Evolutionary conservation across 805 yeast species (phyloP).

Genomic region (Lachancea nothofagi): DNA sequence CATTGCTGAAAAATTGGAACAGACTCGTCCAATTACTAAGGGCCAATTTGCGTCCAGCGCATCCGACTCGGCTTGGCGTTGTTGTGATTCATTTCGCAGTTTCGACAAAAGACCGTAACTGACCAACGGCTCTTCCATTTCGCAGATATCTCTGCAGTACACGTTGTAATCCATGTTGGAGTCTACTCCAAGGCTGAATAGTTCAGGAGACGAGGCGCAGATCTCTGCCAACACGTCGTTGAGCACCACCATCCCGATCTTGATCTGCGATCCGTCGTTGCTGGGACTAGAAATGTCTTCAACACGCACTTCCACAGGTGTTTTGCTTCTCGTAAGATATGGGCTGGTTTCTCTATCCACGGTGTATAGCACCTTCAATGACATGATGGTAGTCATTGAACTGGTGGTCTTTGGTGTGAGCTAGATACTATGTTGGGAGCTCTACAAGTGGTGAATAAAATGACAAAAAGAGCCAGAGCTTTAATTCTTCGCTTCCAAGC

Average conservation of each 20-base stretch:
- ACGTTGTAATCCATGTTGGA: constrained; percentile 30
- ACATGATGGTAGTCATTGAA: constrained; percentile 20
- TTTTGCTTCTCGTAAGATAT: constrained; percentile 30
- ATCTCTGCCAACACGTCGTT: constrained; percentile 27
- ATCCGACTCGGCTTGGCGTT: not conserved
- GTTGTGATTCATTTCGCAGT: constrained; percentile 19
- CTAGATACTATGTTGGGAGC: not conserved
- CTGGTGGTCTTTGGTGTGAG: not conserved
- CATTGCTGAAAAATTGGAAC: constrained; percentile 32
- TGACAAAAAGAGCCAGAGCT: no score
- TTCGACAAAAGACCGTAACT: constrained; percentile 32
- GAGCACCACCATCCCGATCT: constrained; percentile 30
- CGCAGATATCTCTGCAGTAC: constrained; percentile 32
- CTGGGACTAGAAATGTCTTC: constrained; percentile 25
- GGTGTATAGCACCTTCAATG: constrained; percentile 32
- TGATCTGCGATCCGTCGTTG: constrained; percentile 15
- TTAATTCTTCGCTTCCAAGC: no score
- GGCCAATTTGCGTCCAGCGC: constrained; percentile 19
- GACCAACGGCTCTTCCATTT: constrained; percentile 33
- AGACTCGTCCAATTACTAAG: constrained; percentile 32
- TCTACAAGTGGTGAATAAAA: no score
- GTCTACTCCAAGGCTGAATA: constrained; percentile 15
- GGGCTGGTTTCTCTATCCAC: constrained; percentile 27
- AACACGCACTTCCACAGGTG: constrained; percentile 24
- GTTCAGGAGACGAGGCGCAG: constrained; percentile 31